These are phyloP conservation scores for Mucuna pruriens DNA, from an alignment of 306 rosid genomes.

Conservation along the genomic window DNA sequence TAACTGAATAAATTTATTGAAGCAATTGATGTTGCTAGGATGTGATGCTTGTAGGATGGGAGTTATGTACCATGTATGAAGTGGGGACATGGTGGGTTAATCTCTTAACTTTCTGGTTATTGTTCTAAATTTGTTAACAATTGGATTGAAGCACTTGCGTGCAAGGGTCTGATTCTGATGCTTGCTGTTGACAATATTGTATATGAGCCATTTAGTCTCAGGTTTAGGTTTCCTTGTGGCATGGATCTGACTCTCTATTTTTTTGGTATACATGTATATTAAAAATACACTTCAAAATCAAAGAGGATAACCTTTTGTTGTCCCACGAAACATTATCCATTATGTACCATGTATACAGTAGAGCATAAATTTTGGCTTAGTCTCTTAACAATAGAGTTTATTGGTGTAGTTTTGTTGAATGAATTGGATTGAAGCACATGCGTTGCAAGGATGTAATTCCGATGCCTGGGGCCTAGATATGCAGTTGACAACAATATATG, in stretches of 20 bases:
- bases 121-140: not conserved
- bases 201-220: not conserved
- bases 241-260: not conserved
- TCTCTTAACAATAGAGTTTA: not conserved
- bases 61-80: not conserved
- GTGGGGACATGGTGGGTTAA: slow-evolving; percentile 3
- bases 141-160: slow-evolving; percentile 1
- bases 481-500: not conserved
- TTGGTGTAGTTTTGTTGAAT: not conserved
- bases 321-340: not conserved
- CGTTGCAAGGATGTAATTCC: not conserved
- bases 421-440: not conserved
- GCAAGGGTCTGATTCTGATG: not conserved
- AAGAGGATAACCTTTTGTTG: not conserved
- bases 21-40: not conserved
- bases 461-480: not conserved
- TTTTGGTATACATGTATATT: too few species aligned
- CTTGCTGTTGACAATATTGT: not conserved
- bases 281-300: too few species aligned
- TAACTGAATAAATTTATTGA: slow-evolving; percentile 6
- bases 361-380: not conserved
- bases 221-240: slow-evolving; percentile 1
- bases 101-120: not conserved
- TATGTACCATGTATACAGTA: not conserved
- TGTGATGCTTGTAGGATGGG: not conserved